A percentile compares a stretch with the other conserved stretches of the same genome.
Evolutionary conservation across 2,329 filamentous ascomycete genomes (phyloP).

Genomic region (Bipolaris zeicola): DNA sequence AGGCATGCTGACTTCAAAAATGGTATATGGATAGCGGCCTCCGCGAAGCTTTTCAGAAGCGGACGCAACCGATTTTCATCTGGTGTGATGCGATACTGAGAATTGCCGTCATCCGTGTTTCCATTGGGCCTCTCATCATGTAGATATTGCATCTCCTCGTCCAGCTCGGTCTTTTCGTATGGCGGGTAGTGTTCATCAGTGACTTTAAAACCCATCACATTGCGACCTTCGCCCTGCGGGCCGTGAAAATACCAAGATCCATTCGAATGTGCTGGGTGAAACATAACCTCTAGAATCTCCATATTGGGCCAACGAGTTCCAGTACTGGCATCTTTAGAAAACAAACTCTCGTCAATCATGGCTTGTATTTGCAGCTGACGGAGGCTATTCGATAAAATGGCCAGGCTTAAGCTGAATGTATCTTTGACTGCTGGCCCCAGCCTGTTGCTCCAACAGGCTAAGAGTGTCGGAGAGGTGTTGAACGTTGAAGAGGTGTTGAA

Average conservation of each 20-base stretch:
- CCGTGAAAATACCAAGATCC: slow-evolving; percentile 26
- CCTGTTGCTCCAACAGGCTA: slow-evolving; percentile 11
- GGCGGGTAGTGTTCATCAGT: slow-evolving; percentile 18
- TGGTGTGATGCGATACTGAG: slow-evolving; percentile 10
- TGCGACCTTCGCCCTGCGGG: slow-evolving; percentile 14
- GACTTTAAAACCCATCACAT: neutral
- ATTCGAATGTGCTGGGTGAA: slow-evolving; percentile 19
- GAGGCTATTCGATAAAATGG: slow-evolving; percentile 19
- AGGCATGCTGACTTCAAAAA: slow-evolving; percentile 15
- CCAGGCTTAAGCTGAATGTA: slow-evolving; percentile 25
- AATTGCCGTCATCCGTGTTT: neutral
- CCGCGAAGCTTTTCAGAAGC: slow-evolving; percentile 23
- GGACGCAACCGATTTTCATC: slow-evolving; percentile 13
- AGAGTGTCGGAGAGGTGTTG: slow-evolving; percentile 13
- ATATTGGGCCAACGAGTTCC: slow-evolving; percentile 25
- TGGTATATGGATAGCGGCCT: slow-evolving; percentile 21
- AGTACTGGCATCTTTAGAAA: slow-evolving; percentile 15
- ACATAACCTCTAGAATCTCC: slow-evolving; percentile 18
- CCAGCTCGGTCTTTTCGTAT: slow-evolving; percentile 10
- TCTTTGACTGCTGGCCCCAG: slow-evolving; percentile 13
- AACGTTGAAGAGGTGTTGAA: slow-evolving; percentile 15
- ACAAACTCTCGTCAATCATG: slow-evolving; percentile 20
- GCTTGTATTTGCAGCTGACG: slow-evolving; percentile 13
- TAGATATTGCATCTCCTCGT: slow-evolving; percentile 3
- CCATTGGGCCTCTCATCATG: neutral